These are phyloP conservation scores for Lipomyces kockii DNA, from an alignment of 805 yeast species.

Conservation along the genomic window DNA sequence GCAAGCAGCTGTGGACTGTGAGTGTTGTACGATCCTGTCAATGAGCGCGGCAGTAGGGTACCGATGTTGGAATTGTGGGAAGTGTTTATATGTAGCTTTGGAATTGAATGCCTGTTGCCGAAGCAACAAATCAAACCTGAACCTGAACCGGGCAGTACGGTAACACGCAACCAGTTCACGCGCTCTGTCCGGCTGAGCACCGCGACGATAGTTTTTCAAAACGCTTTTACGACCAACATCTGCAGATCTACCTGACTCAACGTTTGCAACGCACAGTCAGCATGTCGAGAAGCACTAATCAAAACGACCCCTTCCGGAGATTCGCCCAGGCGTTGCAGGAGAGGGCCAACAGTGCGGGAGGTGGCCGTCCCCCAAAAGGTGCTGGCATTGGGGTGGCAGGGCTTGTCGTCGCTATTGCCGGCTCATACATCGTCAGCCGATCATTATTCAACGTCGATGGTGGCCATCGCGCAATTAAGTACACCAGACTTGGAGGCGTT, in stretches of 20 bases:
- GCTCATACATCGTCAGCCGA: constrained; percentile 57
- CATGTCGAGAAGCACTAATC: constrained; percentile 14
- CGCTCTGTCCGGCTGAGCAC: background rate
- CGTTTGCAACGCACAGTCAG: background rate
- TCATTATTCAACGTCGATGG: constrained; percentile 90
- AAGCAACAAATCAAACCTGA: background rate
- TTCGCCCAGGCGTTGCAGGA: constrained; percentile 32
- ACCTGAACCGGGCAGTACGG: background rate
- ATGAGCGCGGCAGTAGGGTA: background rate
- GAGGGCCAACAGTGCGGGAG: constrained; percentile 24
- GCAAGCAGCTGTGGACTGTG: background rate
- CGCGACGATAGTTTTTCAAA: too few species aligned
- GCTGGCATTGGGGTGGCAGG: constrained; percentile 59
- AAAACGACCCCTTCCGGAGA: constrained; percentile 31
- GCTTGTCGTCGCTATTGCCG: constrained; percentile 60
- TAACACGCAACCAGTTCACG: background rate
- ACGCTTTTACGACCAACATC: too few species aligned
- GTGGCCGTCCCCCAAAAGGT: constrained; percentile 20
- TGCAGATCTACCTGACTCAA: background rate
- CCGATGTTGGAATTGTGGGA: background rate
- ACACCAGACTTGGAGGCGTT: constrained; percentile 85
- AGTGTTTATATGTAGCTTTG: background rate
- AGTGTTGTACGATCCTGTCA: background rate
- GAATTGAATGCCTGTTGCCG: background rate
- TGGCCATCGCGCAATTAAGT: constrained; percentile 96